These are phyloP conservation scores for Dictyostelium intermedium DNA, from an alignment of 78 protist genomes.

Conservation along the genomic window DNA sequence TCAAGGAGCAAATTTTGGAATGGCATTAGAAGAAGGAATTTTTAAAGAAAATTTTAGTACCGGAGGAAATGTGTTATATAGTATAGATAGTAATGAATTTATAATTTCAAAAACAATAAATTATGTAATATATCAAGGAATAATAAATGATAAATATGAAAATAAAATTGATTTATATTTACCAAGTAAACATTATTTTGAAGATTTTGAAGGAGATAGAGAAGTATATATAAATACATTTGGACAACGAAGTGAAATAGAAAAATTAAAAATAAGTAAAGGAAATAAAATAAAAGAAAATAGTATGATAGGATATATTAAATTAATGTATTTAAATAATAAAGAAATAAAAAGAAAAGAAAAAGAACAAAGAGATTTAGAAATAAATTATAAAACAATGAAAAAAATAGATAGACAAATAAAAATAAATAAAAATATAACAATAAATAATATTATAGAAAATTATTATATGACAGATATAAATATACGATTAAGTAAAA, in stretches of 20 bases:
- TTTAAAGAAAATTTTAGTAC: neutral
- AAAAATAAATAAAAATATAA: constrained; percentile 13
- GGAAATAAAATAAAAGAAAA: neutral
- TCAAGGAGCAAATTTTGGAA: neutral
- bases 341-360: neutral
- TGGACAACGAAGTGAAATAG: neutral
- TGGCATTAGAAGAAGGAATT: neutral
- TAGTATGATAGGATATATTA: constrained; percentile 1
- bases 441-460: neutral
- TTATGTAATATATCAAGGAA: neutral
- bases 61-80: neutral
- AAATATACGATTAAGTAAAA: constrained; percentile 3
- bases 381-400: neutral
- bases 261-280: constrained; percentile 12
- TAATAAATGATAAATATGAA: neutral
- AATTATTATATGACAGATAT: constrained; percentile 16
- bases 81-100: neutral
- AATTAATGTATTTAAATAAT: constrained; percentile 21
- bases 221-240: neutral
- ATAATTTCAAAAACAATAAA: neutral
- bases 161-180: constrained; percentile 1
- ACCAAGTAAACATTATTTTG: constrained; percentile 19
- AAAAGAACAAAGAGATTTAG: neutral
- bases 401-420: neutral
- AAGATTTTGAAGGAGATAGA: constrained; percentile 7